A percentile compares a stretch with the other conserved stretches of the same genome.
Evolutionary conservation across 2,329 filamentous ascomycete genomes (phyloP).

Genomic region (Gremmenia infestans): DNA sequence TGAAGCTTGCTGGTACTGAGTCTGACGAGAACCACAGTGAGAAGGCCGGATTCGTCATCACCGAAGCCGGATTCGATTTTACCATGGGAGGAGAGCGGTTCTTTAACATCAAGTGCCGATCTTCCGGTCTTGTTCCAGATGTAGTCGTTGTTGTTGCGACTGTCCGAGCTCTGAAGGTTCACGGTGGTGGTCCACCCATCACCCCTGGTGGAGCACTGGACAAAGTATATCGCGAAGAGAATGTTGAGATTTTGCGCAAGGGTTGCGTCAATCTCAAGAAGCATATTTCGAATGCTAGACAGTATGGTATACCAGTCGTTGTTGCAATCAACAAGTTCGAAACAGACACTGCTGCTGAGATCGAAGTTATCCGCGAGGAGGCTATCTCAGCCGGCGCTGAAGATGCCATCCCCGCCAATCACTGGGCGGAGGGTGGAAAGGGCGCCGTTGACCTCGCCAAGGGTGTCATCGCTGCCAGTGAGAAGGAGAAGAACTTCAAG

Average conservation of each 20-base stretch:
- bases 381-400: slow-evolving; percentile 87
- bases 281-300: slow-evolving; percentile 85
- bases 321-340: slow-evolving; percentile 97
- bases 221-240: slow-evolving; percentile 88
- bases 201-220: slow-evolving; percentile 78
- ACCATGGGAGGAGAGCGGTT: slow-evolving; percentile 99
- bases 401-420: slow-evolving; percentile 88
- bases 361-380: slow-evolving; percentile 84
- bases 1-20: slow-evolving; percentile 95
- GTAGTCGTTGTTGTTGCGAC: slow-evolving; percentile 94
- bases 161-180: slow-evolving; percentile 91
- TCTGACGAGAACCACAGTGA: slow-evolving; percentile 76
- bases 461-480: slow-evolving; percentile 75
- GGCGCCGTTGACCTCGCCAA: slow-evolving; percentile 86
- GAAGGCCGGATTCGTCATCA: slow-evolving; percentile 90
- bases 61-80: slow-evolving; percentile 97
- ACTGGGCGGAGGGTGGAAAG: slow-evolving; percentile 93
- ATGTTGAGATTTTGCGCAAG: slow-evolving; percentile 81
- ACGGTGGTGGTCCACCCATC: slow-evolving; percentile 93
- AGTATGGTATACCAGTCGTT: slow-evolving; percentile 88
- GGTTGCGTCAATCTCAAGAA: slow-evolving; percentile 94
- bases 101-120: slow-evolving; percentile 99
- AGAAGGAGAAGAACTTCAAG: slow-evolving; percentile 81
- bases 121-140: slow-evolving; percentile 87
- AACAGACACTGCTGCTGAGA: slow-evolving; percentile 89